Evolutionary conservation across 2,329 filamentous ascomycete genomes (phyloP), one percentile per base, ranked within the genome.

Genomic region (Coniochaeta prunicola): DNA sequence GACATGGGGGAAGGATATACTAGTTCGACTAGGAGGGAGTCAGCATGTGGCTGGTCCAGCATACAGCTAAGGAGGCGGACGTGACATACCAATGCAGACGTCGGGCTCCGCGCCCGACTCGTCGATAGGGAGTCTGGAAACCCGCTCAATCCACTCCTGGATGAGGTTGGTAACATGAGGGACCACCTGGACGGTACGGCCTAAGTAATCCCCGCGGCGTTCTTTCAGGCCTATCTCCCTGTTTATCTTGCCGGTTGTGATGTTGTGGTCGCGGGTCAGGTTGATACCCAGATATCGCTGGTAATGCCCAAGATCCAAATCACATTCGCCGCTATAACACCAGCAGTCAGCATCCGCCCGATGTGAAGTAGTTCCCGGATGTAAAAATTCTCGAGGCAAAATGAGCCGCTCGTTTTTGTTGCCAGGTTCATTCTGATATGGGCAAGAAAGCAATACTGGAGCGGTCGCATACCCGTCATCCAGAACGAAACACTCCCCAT

Each of bases 161-260:
- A 97, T 96, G 19, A 88, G 90, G 69, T 96, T 86, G 58, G 92
- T 96, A 65, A 97, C 82, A 73, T 97, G 93, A 1, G 93, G 93
- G 5, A 97, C 92, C 26, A 96, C 89, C 74, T 97, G 92, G 17
- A 96, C 88, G 19, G 92, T 92, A 73, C 89, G 87, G 64, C 93
- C 93, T 13, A 97, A 83, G 68, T 96, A 97, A 71, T 94, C 87
- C 58, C 83, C 83, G 42, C 74, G 74, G 28, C 82, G 76, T 69
- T 85, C 82, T 61, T 84, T 85, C 69, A 88, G 81, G 67, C 96
- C 92, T 58, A 97, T 92, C 67, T 89, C 85, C 69, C 91, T 82
- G 76, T 97, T 97, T 66, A 97, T 91, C 79, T 97, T 97, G 70
- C 94, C 94, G 6, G 93, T 96, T 3, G 94, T 99, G 74, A 99